These are phyloP conservation scores for Vaccinium macrocarpon DNA, from an alignment of 148 eudicot species.

Conservation along the genomic window DNA sequence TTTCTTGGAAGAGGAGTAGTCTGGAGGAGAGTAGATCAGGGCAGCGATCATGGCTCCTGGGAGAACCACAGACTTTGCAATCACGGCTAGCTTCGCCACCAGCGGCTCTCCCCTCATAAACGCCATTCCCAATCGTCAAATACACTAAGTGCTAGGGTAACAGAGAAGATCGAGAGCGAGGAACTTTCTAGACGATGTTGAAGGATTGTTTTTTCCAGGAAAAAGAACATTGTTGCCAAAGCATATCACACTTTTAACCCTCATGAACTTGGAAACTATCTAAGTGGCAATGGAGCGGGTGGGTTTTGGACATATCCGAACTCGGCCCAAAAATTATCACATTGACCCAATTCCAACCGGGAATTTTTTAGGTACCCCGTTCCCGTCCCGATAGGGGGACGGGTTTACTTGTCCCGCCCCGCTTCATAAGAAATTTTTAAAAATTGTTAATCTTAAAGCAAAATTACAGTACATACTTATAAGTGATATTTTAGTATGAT, in stretches of 20 bases:
- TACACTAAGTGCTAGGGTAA: neutral
- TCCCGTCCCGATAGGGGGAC: no score
- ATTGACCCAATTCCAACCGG: no score
- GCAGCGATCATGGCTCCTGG: conserved; percentile 51
- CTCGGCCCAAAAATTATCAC: no score
- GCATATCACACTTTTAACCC: neutral
- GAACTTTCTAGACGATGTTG: neutral
- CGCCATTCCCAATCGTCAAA: neutral
- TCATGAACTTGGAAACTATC: neutral
- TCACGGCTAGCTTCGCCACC: conserved; percentile 40
- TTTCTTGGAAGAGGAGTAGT: conserved; percentile 31
- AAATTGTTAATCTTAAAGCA: no score
- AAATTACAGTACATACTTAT: no score
- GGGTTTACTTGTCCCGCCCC: no score
- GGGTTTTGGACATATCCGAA: no score
- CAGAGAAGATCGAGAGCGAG: neutral
- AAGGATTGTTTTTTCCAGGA: neutral
- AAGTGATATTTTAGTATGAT: no score
- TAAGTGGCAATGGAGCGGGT: no score
- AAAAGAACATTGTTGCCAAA: neutral
- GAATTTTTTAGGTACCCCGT: no score
- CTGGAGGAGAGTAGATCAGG: conserved; percentile 43
- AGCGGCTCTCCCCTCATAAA: conserved; percentile 42
- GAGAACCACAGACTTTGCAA: conserved; percentile 39
- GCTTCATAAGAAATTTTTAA: no score